These are phyloP conservation scores for Oehlia diaphana DNA, from an alignment of 192 early-diverging fungal species.

Conservation along the genomic window DNA sequence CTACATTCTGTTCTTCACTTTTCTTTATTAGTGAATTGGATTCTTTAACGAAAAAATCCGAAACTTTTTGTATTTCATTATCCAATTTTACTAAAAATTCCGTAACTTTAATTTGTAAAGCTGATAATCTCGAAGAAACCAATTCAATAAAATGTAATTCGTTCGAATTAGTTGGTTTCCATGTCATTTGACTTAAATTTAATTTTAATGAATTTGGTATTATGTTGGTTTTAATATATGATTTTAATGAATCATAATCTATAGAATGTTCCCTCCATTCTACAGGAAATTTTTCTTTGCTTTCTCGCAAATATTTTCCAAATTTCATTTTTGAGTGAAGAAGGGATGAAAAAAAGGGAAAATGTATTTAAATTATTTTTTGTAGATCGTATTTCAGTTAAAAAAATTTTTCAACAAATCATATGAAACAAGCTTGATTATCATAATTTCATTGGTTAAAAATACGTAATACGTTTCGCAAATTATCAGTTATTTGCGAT, in stretches of 20 bases:
- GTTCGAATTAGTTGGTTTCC: slow-evolving; percentile 31
- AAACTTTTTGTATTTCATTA: slow-evolving; percentile 61
- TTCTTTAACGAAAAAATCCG: slow-evolving; percentile 44
- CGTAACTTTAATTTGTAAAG: slow-evolving; percentile 59
- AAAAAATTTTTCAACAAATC: no score
- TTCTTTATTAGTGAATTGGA: slow-evolving; percentile 32
- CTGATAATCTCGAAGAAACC: slow-evolving; percentile 55
- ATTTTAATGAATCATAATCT: slow-evolving; percentile 66
- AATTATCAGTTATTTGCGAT: no score
- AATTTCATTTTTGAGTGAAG: slow-evolving; percentile 60
- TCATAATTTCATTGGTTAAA: no score
- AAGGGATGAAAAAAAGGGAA: no score
- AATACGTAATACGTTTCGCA: no score
- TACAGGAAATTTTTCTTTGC: slow-evolving; percentile 60
- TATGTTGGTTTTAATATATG: slow-evolving; percentile 53
- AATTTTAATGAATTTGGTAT: slow-evolving; percentile 43
- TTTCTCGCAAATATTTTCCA: slow-evolving; percentile 67
- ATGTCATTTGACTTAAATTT: slow-evolving; percentile 26
- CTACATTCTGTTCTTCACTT: slow-evolving; percentile 33
- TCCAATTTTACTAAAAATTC: slow-evolving; percentile 72
- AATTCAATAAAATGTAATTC: slow-evolving; percentile 56
- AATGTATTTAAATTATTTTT: no score
- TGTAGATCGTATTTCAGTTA: no score
- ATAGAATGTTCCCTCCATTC: slow-evolving; percentile 70
- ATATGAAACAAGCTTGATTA: no score